Base-by-base conservation (phyloP, 805 yeast genomes). In the Saturnispora serradocipensis region DNA sequence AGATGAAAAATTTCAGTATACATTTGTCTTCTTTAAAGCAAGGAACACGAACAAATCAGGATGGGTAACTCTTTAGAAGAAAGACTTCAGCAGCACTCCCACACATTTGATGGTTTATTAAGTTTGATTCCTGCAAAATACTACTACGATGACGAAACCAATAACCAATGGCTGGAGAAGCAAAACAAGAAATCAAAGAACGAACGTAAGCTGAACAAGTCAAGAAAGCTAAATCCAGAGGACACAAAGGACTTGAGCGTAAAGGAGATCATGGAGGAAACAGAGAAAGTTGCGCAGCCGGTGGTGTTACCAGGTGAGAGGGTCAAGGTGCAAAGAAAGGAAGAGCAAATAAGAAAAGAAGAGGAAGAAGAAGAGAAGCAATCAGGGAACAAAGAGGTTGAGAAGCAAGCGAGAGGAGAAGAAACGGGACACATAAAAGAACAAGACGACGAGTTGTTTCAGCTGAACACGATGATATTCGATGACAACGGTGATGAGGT, bases 51-150 rank as follows among this genome's bases (percentile, higher is more conserved):
- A 25, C 22, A 18, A n/a, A 15, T 10, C 4, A 18, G 42, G 3
- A 58, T 59, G 61, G 53, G 52, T 5, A 57, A 59, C 35, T 56
- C 61, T 9, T 43, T 59, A 28, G 61, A 81, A 82, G 93, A 86
- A 63, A 81, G 95, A 58, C 76, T 86, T 59, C 82, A 85, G 67
- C 80, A 80, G 32, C 89, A 85, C 63, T 82, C 93, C 13, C 72
- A 80, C 48, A 88, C 97, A 4, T 91, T 91, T 66, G 88, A 87
- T 64, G 96, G 97, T 24, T 72, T 91, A 49, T 72, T 91, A 53
- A 88, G 97, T 20, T 72, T 91, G 66, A 90, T 91, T 53, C 97
- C 98, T 3, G 96, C 97, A 3, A 88, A 89, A 63, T 89, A 85
- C 63, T 91, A 91, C 66, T 89, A 87, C 65, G 97, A 90, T 66